Evolutionary conservation across 2,329 filamentous ascomycete species (phyloP), one percentile per base, ranked within the genome.

Genomic region (Ascochyta fabae): DNA sequence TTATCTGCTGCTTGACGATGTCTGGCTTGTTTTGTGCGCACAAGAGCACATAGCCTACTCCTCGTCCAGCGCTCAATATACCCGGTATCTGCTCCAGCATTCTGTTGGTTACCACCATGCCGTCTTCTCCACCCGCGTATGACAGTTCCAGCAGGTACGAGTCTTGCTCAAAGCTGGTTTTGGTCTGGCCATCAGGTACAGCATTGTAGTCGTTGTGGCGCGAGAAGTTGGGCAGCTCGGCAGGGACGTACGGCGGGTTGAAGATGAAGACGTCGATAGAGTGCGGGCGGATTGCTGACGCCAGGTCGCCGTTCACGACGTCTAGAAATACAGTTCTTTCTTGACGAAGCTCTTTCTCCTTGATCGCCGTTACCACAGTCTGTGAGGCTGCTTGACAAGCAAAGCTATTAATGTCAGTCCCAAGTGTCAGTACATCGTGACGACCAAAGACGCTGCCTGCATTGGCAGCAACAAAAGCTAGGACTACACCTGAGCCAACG

Each of bases 201-300:
- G 57, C 48, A 40, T 76, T 75, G 60, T 71, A 75, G 16, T 48
- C 54, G 16, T 64, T 57, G 52, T 77, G 75, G 42, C 67, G 65
- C 5, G 82, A 77, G 33, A 84, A 75, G 23, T 77, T 73, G 1
- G 94, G 93, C 56, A 96, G 78, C 24, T 88, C 83, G 2, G 93
- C 96, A 2, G 95, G 95, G 13, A 99, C 95, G 73, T 99, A 99
- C 0, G 95, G 95, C 48, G 95, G 95, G 72, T 99, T 99, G 82
- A 98, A 99, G 26, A 99, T 84, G 59, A 99, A 82, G 10, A 99
- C 83, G 71, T 99, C 95, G 5, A 96, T 83, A 35, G 78, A 76
- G 2, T 81, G 79, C 0, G 78, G 70, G 7, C 83, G 82, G 36
- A 96, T 77, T 0, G 88, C 79, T 2, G 83, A 75, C 4, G 83